Evolutionary conservation across 129 eudicot genomes (phyloP), one percentile per base, ranked within the genome.

Genomic region (Chrysanthemum lavandulifolium): DNA sequence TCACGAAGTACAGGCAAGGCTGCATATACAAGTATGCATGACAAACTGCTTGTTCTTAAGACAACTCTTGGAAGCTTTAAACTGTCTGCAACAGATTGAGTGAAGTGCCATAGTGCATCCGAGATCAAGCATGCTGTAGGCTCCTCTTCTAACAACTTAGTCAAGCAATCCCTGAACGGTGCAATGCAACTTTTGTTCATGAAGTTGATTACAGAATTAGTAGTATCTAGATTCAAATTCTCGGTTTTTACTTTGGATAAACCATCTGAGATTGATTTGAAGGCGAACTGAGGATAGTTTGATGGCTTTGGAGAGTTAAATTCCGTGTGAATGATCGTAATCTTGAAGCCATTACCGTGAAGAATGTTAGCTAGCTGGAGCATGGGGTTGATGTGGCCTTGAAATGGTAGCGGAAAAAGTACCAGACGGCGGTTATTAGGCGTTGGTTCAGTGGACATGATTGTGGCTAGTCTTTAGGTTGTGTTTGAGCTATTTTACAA

Each of bases 371-470:
- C 74, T 65, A 73, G 16, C 19, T 79, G 78, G 47, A 79, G 78
- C 83, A 79, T 73, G 57, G 77, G 83, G 69, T 65, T 73, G 21
- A 79, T 64, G 43, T 79, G 82, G 70, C 78, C 82, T 79, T 79
- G 82, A 21, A 79, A 14, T 51, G 79, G 79, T 59, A 52, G 11
- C 0, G 83, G 75, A 33, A 73, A 79, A 33, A 79, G 79, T 4
- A 53, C 56, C 47, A 79, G 25, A n/a, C 36, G 54, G 45, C 55
- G 55, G 69, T 67, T 64, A 68, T 65, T 63, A 1, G 67, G 16
- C 57, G 12, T 45, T 18, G 75, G 16, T 48, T 48, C 45, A 3
- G 59, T 72, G 27, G 76, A 60, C 49, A 56, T 56, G 10, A 56
- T 56, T 19, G 61, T 14, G 61, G 61, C 27, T 16, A 56, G 61